These are phyloP conservation scores for Nothophaeocryptopus gaeumannii DNA, from an alignment of 2,329 filamentous ascomycete genomes.

Conservation along the genomic window DNA sequence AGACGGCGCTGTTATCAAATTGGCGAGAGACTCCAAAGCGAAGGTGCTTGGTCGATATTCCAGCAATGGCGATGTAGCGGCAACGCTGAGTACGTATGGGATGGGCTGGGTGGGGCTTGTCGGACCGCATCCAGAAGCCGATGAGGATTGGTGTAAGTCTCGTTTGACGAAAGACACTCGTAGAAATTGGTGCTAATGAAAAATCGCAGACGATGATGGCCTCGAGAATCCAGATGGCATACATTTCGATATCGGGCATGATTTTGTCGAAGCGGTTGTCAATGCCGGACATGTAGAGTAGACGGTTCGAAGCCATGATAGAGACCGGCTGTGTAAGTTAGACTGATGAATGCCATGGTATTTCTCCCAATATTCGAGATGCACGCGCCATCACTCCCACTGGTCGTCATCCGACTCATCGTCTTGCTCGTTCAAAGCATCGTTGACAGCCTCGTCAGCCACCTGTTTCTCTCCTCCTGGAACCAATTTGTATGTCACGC, in stretches of 20 bases:
- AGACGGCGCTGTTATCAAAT: slow-evolving; percentile 18
- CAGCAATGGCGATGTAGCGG: slow-evolving; percentile 21
- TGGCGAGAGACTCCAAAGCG: slow-evolving; percentile 8
- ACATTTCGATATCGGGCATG: slow-evolving; percentile 19
- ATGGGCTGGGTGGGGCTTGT: slow-evolving; percentile 24
- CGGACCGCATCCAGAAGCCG: slow-evolving; percentile 25
- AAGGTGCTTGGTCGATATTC: slow-evolving; percentile 23
- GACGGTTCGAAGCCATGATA: too few species aligned
- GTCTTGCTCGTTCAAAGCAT: too few species aligned
- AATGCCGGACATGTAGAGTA: slow-evolving; percentile 3
- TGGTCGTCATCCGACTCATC: too few species aligned
- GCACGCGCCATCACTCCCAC: too few species aligned
- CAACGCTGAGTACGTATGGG: slow-evolving; percentile 18
- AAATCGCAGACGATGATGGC: slow-evolving; percentile 6
- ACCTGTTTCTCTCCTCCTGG: slow-evolving; percentile 1
- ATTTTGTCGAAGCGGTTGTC: slow-evolving; percentile 16
- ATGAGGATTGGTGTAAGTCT: slow-evolving; percentile 25
- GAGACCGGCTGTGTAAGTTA: too few species aligned
- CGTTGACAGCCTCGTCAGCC: slow-evolving; percentile 1
- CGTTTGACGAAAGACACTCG: neutral
- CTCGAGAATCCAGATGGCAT: slow-evolving; percentile 18
- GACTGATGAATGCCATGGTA: too few species aligned
- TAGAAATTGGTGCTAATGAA: slow-evolving; percentile 4
- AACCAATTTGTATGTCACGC: slow-evolving; percentile 11
- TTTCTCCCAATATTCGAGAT: too few species aligned